Base-by-base conservation (phyloP, 257 asterid species). In the Salvia rosmarinus region DNA sequence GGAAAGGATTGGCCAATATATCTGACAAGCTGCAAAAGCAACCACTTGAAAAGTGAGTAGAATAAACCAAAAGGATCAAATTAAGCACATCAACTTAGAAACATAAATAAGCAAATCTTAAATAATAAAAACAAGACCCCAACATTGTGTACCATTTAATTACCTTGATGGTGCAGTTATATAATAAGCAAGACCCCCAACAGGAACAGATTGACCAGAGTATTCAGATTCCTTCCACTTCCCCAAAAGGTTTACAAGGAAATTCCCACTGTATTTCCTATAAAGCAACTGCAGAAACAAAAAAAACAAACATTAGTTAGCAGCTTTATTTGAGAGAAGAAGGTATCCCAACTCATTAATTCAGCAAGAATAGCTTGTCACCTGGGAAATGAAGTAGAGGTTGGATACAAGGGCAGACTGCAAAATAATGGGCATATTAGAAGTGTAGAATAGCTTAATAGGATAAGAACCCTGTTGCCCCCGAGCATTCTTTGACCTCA, bases 391-490 rank as follows among this genome's bases (percentile, higher is more conserved):
- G 52, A 90, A 90, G 81, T 90, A 90, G 28, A 90, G 87, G 35
- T 87, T 90, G 76, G 96, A 84, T 16, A 90, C 96, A 75, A 90
- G 95, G 8, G 96, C 96, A 44, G 96, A 90, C 67, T 90, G 96
- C 37, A 90, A 71, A 73, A 90, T 87, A 74, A 90, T 88, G 69
- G 97, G 97, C 97, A 90, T 90, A 35, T 88, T 90, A 75, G 97
- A 90, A 50, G 97, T 90, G 80, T 90, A 90, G 83, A 90, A 90
- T 54, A 90, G 68, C 84, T 90, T 90, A 60, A 90, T 90, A n/a
- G 97, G 96, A 81, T 90, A 90, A 61, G 97, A 89, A 51, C 96
- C 96, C 79, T 89, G 96, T 66, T 89, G 96, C 17, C 97, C 96
- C 61, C 96, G 95, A 28, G 96, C 89, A 82, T 90, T 90, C 88